Percentiles rank a stretch among this genome's conserved stretches.
phyloP scores from a whole-genome alignment of 345 rosid genomes.

The Anastatica hierochuntica region DNA sequence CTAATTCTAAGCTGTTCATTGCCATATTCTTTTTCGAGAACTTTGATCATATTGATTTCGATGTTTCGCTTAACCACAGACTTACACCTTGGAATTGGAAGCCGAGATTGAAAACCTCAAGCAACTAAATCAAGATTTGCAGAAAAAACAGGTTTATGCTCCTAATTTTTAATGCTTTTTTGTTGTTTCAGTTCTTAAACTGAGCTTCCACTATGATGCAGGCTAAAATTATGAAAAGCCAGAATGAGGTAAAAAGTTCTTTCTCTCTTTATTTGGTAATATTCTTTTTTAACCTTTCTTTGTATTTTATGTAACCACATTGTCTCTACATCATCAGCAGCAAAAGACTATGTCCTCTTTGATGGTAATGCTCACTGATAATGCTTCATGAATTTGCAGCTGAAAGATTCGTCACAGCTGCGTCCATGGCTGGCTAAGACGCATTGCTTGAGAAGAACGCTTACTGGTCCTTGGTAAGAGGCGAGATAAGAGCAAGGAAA shows the following conservation, averaged over 20 bases:
- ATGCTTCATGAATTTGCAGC: slow-evolving; percentile 16
- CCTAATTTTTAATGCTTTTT: neutral
- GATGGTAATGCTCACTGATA: neutral
- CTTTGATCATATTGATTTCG: neutral
- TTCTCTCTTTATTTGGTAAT: neutral
- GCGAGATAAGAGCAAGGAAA: neutral
- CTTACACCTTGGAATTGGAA: slow-evolving; percentile 84
- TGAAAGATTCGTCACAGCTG: slow-evolving; percentile 35
- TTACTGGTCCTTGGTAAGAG: slow-evolving; percentile 77
- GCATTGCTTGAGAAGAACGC: slow-evolving; percentile 74
- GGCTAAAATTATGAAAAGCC: slow-evolving; percentile 43
- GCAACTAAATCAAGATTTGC: slow-evolving; percentile 59
- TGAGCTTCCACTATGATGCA: slow-evolving; percentile 30
- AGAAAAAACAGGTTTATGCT: slow-evolving; percentile 51
- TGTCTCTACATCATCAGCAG: neutral
- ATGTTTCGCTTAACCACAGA: slow-evolving; percentile 36
- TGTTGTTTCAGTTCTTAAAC: neutral
- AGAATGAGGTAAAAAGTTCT: slow-evolving; percentile 40
- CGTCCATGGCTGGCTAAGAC: slow-evolving; percentile 48
- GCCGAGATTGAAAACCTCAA: slow-evolving; percentile 79
- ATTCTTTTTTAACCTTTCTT: neutral
- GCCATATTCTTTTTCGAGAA: neutral
- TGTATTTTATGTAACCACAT: neutral
- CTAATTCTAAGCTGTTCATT: neutral
- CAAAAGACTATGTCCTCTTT: too few relatives aligned